These are phyloP conservation scores for Styphnolobium japonicum DNA, from an alignment of 306 rosid genomes.

Conservation along the genomic window DNA sequence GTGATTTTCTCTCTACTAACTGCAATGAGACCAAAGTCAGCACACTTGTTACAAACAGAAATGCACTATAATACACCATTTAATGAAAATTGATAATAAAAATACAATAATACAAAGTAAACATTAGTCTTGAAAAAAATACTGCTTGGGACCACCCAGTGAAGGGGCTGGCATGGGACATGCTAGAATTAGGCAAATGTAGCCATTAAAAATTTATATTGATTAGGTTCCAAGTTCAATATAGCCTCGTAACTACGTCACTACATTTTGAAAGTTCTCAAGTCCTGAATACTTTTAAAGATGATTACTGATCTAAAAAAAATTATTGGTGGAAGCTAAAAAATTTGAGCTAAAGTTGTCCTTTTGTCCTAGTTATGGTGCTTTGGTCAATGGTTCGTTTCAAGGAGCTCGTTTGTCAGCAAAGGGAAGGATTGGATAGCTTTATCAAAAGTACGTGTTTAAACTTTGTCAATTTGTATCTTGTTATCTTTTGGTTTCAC, in stretches of 20 bases:
- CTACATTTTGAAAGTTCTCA: neutral
- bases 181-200: neutral
- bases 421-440: neutral
- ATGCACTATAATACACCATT: neutral
- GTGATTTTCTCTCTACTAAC: constrained; percentile 28
- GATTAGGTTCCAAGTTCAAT: neutral
- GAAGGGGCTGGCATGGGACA: neutral
- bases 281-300: neutral
- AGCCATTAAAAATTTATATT: neutral
- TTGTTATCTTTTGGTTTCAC: neutral
- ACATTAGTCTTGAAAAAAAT: neutral
- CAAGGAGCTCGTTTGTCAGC: neutral
- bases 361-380: neutral
- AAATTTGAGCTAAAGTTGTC: neutral
- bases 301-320: neutral
- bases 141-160: neutral
- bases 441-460: neutral
- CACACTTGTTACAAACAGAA: constrained; percentile 19
- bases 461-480: neutral
- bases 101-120: neutral
- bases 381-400: neutral
- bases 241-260: neutral
- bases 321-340: neutral
- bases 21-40: constrained; percentile 16
- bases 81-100: neutral